phyloP scores from a whole-genome alignment of 2,329 filamentous ascomycete genomes.

The Nigrograna mackinnonii region DNA sequence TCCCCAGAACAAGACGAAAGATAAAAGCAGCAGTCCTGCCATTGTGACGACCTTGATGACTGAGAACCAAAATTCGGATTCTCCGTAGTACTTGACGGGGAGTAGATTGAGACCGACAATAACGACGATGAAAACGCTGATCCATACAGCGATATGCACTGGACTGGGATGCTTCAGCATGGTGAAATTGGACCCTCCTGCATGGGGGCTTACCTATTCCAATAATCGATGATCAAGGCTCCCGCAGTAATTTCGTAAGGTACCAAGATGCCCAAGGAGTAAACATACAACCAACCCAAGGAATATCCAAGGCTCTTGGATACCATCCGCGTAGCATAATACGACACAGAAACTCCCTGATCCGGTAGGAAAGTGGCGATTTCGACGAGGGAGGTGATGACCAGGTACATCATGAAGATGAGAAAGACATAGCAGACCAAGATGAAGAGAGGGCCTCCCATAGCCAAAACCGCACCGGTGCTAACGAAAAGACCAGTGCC shows the following conservation, averaged over 20 bases:
- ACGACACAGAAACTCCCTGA: constrained; percentile 1
- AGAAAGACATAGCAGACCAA: constrained; percentile 38
- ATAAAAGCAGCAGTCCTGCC: constrained; percentile 67
- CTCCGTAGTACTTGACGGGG: constrained; percentile 37
- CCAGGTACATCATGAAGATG: constrained; percentile 44
- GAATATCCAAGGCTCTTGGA: constrained; percentile 38
- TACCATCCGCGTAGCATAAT: background rate
- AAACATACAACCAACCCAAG: constrained; percentile 38
- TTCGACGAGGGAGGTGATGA: constrained; percentile 46
- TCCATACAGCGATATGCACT: constrained; percentile 24
- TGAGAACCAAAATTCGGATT: constrained; percentile 60
- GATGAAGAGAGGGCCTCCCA: constrained; percentile 47
- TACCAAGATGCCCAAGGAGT: constrained; percentile 33
- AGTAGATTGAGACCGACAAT: constrained; percentile 34
- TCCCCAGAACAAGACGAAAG: constrained; percentile 62
- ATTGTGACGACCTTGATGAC: constrained; percentile 63
- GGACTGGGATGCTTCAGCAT: constrained; percentile 6
- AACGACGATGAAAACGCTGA: constrained; percentile 30
- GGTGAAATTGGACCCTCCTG: constrained; percentile 6
- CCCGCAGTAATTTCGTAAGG: constrained; percentile 39
- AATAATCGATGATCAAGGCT: constrained; percentile 35
- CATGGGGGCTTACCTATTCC: constrained; percentile 24
- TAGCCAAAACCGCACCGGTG: constrained; percentile 43
- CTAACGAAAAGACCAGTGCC: constrained; percentile 46
- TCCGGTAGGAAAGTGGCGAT: constrained; percentile 49